Evolutionary conservation across 805 yeast species (phyloP).

Genomic region (Scheffersomyces lignosus): DNA sequence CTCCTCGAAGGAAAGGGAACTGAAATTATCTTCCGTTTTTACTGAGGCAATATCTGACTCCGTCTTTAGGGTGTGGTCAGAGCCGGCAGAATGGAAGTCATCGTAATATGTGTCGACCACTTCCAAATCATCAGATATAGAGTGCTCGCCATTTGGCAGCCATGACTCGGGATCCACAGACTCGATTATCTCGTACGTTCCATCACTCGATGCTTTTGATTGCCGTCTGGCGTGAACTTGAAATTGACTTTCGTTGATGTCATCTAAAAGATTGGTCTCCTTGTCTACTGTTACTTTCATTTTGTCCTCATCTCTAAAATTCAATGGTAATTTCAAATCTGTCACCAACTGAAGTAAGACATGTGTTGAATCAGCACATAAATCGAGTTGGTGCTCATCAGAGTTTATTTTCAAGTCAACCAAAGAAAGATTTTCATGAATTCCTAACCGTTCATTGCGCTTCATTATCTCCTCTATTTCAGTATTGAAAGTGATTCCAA

Average conservation of each 20-base stretch:
- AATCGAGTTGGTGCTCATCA: conserved; percentile 49
- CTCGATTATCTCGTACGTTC: no score
- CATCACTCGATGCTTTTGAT: background rate
- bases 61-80: background rate
- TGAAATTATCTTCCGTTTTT: background rate
- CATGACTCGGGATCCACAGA: no score
- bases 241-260: conserved; percentile 38
- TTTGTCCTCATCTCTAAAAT: conserved; percentile 59
- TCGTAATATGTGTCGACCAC: conserved; percentile 3
- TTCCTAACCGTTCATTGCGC: conserved; percentile 17
- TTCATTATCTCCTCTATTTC: conserved; percentile 19
- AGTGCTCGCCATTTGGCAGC: background rate
- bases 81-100: conserved; percentile 10
- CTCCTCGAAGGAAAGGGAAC: conserved; percentile 23
- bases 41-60: background rate
- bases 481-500: conserved; percentile 31
- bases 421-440: conserved; percentile 22
- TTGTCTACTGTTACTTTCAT: conserved; percentile 41
- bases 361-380: conserved; percentile 86
- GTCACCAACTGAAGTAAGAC: conserved; percentile 64
- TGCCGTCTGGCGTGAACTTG: background rate
- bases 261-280: conserved; percentile 42
- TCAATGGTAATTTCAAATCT: conserved; percentile 70
- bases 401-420: conserved; percentile 48
- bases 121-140: background rate